Evolutionary conservation across 495 filamentous ascomycete genomes (phyloP), one percentile per base, ranked within the genome.

Genomic region (Peziza echinospora): DNA sequence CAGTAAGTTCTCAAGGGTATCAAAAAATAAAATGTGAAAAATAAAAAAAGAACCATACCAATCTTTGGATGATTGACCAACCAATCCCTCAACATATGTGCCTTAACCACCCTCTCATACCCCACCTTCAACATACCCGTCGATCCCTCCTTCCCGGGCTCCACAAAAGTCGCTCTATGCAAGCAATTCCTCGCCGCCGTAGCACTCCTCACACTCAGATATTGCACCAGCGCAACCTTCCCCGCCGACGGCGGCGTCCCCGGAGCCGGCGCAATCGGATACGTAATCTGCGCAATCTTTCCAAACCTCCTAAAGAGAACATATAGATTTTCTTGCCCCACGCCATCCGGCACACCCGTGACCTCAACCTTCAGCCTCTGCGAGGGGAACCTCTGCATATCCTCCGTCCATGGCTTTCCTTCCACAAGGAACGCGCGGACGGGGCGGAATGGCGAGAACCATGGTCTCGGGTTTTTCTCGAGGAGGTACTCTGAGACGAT

Each of bases 361-460:
- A 93, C 94, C 58, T 97, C 89, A 26, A 94, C 75, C 49, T 70
- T 77, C 34, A 97, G 49, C 39, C 74, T 71, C 23, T 66, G 63
- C 47, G 76, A 84, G 2, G 89, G 89, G 21, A 82, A 76, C 8
- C 86, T 76, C 52, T 80, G 79, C 2, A 97, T 65, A 62, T 97
- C 89, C 54, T 97, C 89, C 17, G 96, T 67, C 89, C 89, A 97
- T 0, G 89, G 89, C n/a, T 71, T 71, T 9, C 89, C 89, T 16
- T 71, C 62, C 8, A 97, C 91, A 7, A 80, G 63, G 37, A 72
- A 71, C 5, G 75, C 70, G 26, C 70, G 71, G 46, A 87, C 77
- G 19, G 67, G 62, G n/a, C 71, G 68, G 43, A 91, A 77, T 1
- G 86, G 86, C 49, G 77, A 87, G 65, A 84, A 93, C 77, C 84